A percentile compares a stretch with the other conserved stretches of the same genome.
phyloP scores from a whole-genome alignment of 2,329 filamentous ascomycete species.

The Atkinsonella texensis region DNA sequence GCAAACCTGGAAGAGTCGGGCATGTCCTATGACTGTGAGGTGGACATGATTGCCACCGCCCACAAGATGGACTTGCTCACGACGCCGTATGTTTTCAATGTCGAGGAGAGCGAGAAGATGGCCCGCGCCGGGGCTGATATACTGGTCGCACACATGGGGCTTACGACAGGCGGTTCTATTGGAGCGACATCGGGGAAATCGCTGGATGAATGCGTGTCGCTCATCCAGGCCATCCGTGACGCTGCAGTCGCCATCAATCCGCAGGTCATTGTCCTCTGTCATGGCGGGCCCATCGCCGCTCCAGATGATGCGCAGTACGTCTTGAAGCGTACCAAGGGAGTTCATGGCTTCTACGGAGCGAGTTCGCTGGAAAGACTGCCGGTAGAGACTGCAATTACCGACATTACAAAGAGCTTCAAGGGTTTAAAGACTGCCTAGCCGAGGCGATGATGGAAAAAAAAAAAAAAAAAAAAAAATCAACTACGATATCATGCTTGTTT shows the following conservation, averaged over 20 bases:
- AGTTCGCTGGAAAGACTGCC: conserved; percentile 59
- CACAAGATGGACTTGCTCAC: conserved; percentile 49
- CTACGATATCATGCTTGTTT: not conserved
- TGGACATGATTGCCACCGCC: conserved; percentile 53
- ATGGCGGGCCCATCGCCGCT: conserved; percentile 55
- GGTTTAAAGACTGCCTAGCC: not conserved
- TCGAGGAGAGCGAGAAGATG: conserved; percentile 51
- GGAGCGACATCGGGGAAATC: conserved; percentile 49
- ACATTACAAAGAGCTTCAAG: conserved; percentile 20
- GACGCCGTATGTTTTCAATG: conserved; percentile 57
- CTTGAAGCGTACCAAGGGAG: conserved; percentile 43
- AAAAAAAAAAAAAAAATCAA: too few species aligned
- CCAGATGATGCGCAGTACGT: conserved; percentile 53
- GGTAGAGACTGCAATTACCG: conserved; percentile 51
- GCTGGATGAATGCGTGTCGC: conserved; percentile 49
- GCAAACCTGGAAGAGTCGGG: conserved; percentile 59
- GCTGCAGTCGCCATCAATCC: conserved; percentile 42
- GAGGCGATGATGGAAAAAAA: not conserved
- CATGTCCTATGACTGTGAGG: conserved; percentile 56
- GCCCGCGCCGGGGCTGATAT: conserved; percentile 52
- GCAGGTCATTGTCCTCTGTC: conserved; percentile 48
- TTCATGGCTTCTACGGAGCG: conserved; percentile 61
- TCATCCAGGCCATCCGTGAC: conserved; percentile 53
- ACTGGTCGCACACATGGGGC: conserved; percentile 55
- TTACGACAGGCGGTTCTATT: conserved; percentile 53